A percentile compares a stretch with the other conserved stretches of the same genome.
Evolutionary conservation across 2,329 filamentous ascomycete species (phyloP).

Genomic region (Lasiodiplodia theobromae): DNA sequence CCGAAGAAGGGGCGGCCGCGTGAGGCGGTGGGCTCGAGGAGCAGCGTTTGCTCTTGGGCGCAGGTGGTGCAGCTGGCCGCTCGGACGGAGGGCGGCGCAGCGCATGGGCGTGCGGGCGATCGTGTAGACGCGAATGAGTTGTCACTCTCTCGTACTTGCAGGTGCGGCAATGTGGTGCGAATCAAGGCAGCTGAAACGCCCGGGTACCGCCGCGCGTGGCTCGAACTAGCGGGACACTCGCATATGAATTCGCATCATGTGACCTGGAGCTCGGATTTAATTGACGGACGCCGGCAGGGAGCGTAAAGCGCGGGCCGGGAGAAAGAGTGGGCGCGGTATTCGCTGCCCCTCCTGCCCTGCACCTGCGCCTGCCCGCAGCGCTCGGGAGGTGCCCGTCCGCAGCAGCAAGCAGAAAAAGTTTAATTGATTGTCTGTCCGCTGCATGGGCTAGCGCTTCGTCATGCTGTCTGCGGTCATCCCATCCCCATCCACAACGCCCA

Average conservation of each 20-base stretch:
- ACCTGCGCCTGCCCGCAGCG: constrained; percentile 14
- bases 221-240: constrained; percentile 23
- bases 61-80: constrained; percentile 9
- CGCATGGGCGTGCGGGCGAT: constrained; percentile 20
- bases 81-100: constrained; percentile 29
- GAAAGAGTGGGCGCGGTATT: not conserved
- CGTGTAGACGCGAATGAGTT: constrained; percentile 28
- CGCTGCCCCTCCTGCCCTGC: constrained; percentile 2
- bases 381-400: constrained; percentile 30
- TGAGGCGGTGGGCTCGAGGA: constrained; percentile 30
- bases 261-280: constrained; percentile 24
- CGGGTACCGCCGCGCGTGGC: constrained; percentile 23
- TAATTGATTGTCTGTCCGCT: constrained; percentile 26
- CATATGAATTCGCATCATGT: constrained; percentile 32
- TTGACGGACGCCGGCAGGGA: constrained; percentile 4
- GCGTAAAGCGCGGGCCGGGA: constrained; percentile 7
- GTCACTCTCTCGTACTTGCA: constrained; percentile 27
- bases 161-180: constrained; percentile 28
- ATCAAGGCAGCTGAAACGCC: constrained; percentile 29
- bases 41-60: constrained; percentile 8
- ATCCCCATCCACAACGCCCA: constrained; percentile 20
- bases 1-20: constrained; percentile 29
- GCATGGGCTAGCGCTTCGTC: constrained; percentile 27
- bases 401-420: constrained; percentile 28
- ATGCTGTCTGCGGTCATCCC: constrained; percentile 25